Evolutionary conservation across 75 land plant species (phyloP).

Genomic region (Isoetes taiwanensis): DNA sequence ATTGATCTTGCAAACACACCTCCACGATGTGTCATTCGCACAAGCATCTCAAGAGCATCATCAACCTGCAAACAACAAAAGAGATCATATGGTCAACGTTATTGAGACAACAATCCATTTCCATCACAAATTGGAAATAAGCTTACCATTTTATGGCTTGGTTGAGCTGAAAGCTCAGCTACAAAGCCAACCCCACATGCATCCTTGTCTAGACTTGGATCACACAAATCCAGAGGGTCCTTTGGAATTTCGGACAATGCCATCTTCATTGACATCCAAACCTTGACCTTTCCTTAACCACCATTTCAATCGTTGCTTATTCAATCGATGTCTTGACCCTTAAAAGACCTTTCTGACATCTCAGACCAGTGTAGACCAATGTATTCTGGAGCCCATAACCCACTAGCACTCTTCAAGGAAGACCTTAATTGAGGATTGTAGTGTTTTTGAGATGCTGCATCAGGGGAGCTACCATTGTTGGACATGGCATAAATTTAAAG

Average conservation of each 20-base stretch:
- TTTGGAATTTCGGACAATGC: conserved; percentile 65
- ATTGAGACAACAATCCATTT: neutral
- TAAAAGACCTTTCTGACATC: too few relatives aligned
- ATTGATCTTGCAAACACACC: conserved; percentile 93
- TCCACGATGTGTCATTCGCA: conserved; percentile 90
- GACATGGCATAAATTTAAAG: too few relatives aligned
- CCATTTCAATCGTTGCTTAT: too few relatives aligned
- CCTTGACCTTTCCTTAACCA: too few relatives aligned
- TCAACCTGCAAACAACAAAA: conserved; percentile 35
- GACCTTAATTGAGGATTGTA: too few relatives aligned
- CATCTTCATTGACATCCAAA: too few relatives aligned
- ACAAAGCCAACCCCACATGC: conserved; percentile 98
- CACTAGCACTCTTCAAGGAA: too few relatives aligned
- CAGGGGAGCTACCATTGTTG: too few relatives aligned
- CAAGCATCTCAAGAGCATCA: conserved; percentile 87
- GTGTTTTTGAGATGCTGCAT: too few relatives aligned
- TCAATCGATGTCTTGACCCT: too few relatives aligned
- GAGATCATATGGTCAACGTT: neutral
- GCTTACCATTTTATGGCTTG: conserved; percentile 69
- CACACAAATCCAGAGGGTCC: conserved; percentile 78
- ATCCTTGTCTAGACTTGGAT: conserved; percentile 82
- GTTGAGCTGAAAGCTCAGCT: conserved; percentile 80
- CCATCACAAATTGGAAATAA: neutral
- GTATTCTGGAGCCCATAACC: too few relatives aligned
- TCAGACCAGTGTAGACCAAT: too few relatives aligned